Evolutionary conservation across 768 basidiomycete genomes (phyloP), one percentile per base, ranked within the genome.

Genomic region (Sporobolomyces phaffii): DNA sequence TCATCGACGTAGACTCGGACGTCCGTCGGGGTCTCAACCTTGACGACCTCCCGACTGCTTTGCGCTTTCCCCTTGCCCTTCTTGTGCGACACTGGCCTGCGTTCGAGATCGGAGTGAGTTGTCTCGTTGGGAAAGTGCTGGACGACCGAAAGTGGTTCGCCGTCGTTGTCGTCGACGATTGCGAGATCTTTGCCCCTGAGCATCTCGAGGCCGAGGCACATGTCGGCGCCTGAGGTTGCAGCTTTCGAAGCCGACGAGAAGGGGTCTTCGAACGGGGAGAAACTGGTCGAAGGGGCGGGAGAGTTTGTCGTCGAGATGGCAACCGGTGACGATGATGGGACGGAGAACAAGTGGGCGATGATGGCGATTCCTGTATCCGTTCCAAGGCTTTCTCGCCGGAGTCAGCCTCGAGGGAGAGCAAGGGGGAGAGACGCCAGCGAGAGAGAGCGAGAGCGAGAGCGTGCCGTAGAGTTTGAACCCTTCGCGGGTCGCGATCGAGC

Each of bases 191-290:
- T 53, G 2, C 69, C 65, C 9, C 65, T 41, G 1, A 66, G 40
- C 69, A 70, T 70, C 48, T 70, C 69, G 34, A 70, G 53, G 0
- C 69, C 69, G 45, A 70, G 61, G 33, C 69, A 70, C 65, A 70
- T 66, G 49, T 70, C 69, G 2, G 69, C 69, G 3, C 65, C 65
- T 2, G 65, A 56, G 3, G 31, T 18, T 1, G 49, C 18, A 0
- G 44, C 24, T 5, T 51, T 58, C 26, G 69, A 54, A 3, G 61
- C 20, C 18, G 69, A 66, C 15, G 69, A 45, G 59, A 70, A 70
- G 17, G 69, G 69, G 49, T 70, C 69, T n/a, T 70, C 69, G 58
- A 70, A 70, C 4, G 69, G 69, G 2, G 64, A 66, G 28, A 62
- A 28, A 15, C 33, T 29, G 28, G 18, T 26, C 18, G 52, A 49